Evolutionary conservation across 306 rosid species (phyloP), one percentile per base, ranked within the genome.

Genomic region (Sophora flavescens): DNA sequence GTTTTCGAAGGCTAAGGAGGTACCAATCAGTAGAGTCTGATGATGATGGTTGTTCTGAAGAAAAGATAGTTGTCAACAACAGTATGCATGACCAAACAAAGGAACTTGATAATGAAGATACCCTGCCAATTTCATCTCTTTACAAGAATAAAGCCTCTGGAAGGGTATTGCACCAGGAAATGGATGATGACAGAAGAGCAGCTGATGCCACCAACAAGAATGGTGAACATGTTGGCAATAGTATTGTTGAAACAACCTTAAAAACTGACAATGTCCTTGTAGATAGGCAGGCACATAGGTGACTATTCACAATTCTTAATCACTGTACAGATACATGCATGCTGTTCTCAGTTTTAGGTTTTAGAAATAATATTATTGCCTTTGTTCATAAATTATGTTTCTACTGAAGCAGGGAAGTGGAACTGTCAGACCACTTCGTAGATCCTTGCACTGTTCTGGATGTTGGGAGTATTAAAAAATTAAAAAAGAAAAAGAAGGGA

Each of bases 1-100:
- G 72, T 9, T 62, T 7, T 17, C 77, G 88, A 63, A 84, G 86
- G 77, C 93, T 88, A 14, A 93, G 79, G 87, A 88, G 64, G 77
- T 86, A 71, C 73, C 89, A 68, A 72, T n/a, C 74, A 52, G 75
- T 88, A 63, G 95, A 85, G 57, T 88, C 89, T 0, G 91, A 89
- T 26, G 90, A 85, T 42, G 87, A 88, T 61, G 82, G 9, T 52
- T 33, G 15, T 81, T 63, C 58, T 30, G 85, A 47, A 65, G 76
- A 56, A 70, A 82, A 80, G 30, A 59, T 12, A 62, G 63, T 42
- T 50, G 69, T 63, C 9, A 57, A 64, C 33, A 61, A 70, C 66
- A 47, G 36, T 38, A 42, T 11, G 44, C 22, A 73, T 75, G 81
- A 56, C 64, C 80, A 80, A 63, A 79, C 66, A 36, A 61, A 38